These are phyloP conservation scores for Dryas drummondii DNA, from an alignment of 306 rosid species.

Conservation along the genomic window DNA sequence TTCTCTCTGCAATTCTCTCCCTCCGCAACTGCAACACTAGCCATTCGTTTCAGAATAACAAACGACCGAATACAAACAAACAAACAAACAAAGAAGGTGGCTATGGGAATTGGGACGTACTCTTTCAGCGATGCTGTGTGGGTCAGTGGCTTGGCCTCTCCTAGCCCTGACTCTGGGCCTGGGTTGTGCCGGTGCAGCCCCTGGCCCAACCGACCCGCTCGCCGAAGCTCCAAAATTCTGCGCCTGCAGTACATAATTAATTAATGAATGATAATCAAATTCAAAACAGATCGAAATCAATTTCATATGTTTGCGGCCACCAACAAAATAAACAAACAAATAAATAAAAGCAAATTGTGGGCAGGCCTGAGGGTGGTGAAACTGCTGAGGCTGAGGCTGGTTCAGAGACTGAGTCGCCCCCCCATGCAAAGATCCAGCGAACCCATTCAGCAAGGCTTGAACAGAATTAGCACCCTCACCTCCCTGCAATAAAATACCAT, in stretches of 20 bases:
- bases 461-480: slow-evolving; percentile 39
- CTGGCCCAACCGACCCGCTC: slow-evolving; percentile 39
- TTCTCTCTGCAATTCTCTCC: slow-evolving; percentile 98
- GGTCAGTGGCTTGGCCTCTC: slow-evolving; percentile 98
- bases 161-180: slow-evolving; percentile 92
- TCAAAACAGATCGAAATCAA: background rate
- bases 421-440: slow-evolving; percentile 54
- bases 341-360: background rate
- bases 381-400: slow-evolving; percentile 44
- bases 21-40: slow-evolving; percentile 71
- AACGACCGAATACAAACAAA: background rate
- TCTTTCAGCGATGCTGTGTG: slow-evolving; percentile 97
- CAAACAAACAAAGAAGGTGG: background rate
- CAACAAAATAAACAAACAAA: too few relatives aligned
- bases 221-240: slow-evolving; percentile 53
- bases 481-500: slow-evolving; percentile 21
- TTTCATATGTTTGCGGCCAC: background rate
- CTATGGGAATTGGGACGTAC: slow-evolving; percentile 33
- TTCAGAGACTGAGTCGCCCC: slow-evolving; percentile 10
- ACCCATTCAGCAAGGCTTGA: slow-evolving; percentile 55
- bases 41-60: background rate
- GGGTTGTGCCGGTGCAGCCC: slow-evolving; percentile 62
- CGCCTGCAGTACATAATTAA: slow-evolving; percentile 24
- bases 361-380: slow-evolving; percentile 57
- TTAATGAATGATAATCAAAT: background rate